A percentile compares a stretch with the other conserved stretches of the same genome.
Conservation (phyloP, 352 stramenopile species). For the Pythium chondricola region DNA sequence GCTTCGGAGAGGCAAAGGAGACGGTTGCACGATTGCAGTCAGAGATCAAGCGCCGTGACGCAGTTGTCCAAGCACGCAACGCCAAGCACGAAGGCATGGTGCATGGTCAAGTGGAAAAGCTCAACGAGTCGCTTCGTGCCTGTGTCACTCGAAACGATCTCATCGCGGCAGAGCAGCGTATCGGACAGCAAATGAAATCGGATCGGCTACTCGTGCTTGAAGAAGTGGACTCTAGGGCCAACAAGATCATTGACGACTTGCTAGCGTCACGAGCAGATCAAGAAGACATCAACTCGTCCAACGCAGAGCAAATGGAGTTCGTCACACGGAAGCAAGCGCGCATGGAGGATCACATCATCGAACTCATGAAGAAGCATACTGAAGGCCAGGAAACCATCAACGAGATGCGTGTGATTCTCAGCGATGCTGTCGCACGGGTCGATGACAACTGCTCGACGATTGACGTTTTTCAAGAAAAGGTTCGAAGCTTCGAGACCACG, state of each 20-base stretch:
- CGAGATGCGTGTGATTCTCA: slow-evolving; percentile 49
- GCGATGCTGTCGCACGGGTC: slow-evolving; percentile 38
- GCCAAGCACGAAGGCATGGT: slow-evolving; percentile 67
- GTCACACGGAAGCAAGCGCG: slow-evolving; percentile 43
- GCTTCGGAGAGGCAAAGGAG: slow-evolving; percentile 68
- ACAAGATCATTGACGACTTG: slow-evolving; percentile 63
- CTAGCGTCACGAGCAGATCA: slow-evolving; percentile 56
- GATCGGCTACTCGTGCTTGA: slow-evolving; percentile 50
- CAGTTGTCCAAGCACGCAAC: slow-evolving; percentile 69
- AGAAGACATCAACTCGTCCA: slow-evolving; percentile 77
- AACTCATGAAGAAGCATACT: slow-evolving; percentile 46
- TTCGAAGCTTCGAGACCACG: slow-evolving; percentile 50
- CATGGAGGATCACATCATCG: slow-evolving; percentile 50
- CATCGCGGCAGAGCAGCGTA: slow-evolving; percentile 66
- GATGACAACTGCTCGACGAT: slow-evolving; percentile 24
- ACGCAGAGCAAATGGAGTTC: slow-evolving; percentile 55
- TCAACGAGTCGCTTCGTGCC: slow-evolving; percentile 64
- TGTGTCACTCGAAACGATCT: slow-evolving; percentile 78
- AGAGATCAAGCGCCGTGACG: slow-evolving; percentile 78
- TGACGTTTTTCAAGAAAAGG: slow-evolving; percentile 37
- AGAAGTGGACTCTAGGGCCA: slow-evolving; percentile 52
- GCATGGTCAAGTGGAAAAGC: slow-evolving; percentile 70
- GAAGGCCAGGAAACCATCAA: slow-evolving; percentile 40
- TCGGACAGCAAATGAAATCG: slow-evolving; percentile 66
- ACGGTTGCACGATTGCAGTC: slow-evolving; percentile 63